These are phyloP conservation scores for Artemisia tridentata DNA, from an alignment of 129 eudicot species.

Conservation along the genomic window DNA sequence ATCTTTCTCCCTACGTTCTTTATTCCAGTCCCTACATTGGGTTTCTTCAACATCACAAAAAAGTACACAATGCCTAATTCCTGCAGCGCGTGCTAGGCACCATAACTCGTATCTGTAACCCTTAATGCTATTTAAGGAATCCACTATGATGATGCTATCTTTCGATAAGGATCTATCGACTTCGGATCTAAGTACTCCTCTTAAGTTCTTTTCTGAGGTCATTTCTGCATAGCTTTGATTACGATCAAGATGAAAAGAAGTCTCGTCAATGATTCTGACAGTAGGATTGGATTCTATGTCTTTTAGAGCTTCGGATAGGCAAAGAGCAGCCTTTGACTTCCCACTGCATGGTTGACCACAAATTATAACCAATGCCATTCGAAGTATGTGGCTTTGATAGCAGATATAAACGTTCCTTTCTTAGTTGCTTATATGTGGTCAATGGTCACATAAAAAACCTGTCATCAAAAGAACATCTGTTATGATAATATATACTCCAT, in stretches of 20 bases:
- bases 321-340: slow-evolving; percentile 77
- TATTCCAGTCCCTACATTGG: slow-evolving; percentile 75
- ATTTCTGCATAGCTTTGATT: slow-evolving; percentile 85
- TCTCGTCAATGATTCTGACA: slow-evolving; percentile 68
- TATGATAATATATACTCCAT: not conserved
- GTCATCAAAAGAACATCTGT: slow-evolving; percentile 1
- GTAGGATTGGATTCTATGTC: slow-evolving; percentile 54
- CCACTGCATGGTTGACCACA: slow-evolving; percentile 99
- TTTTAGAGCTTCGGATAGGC: slow-evolving; percentile 69
- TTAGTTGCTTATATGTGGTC: slow-evolving; percentile 9
- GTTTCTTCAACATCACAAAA: slow-evolving; percentile 68
- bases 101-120: slow-evolving; percentile 97
- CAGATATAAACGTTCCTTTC: not conserved
- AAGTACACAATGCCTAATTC: slow-evolving; percentile 83
- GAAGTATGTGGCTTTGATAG: not conserved
- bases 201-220: slow-evolving; percentile 82
- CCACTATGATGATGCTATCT: slow-evolving; percentile 76
- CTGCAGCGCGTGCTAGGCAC: slow-evolving; percentile 96
- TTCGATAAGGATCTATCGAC: slow-evolving; percentile 86
- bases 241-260: slow-evolving; percentile 80
- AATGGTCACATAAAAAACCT: not conserved
- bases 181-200: slow-evolving; percentile 97
- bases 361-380: slow-evolving; percentile 90
- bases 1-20: slow-evolving; percentile 49
- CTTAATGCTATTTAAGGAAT: slow-evolving; percentile 89